A percentile compares a stretch with the other conserved stretches of the same genome.
These are phyloP conservation scores for Scedosporium dehoogii DNA, from an alignment of 2,329 filamentous ascomycete species.

Conservation along the genomic window DNA sequence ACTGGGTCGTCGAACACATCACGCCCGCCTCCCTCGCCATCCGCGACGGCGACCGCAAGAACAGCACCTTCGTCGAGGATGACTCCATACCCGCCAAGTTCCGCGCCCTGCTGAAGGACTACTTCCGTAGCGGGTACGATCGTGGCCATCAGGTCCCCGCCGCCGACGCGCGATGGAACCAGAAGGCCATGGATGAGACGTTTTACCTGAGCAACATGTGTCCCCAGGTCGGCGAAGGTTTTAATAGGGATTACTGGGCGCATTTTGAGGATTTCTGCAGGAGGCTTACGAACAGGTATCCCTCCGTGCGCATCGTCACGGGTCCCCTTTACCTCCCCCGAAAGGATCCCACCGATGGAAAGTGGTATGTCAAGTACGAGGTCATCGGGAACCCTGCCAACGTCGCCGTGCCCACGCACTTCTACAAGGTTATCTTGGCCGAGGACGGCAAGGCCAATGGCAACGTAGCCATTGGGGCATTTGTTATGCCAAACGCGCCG, in stretches of 20 bases:
- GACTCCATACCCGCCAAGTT: slow-evolving; percentile 70
- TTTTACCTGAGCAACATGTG: slow-evolving; percentile 96
- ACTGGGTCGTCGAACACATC: slow-evolving; percentile 96
- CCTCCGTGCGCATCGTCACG: slow-evolving; percentile 82
- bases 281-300: slow-evolving; percentile 68
- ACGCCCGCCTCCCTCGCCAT: slow-evolving; percentile 71
- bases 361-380: slow-evolving; percentile 94
- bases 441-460: slow-evolving; percentile 65
- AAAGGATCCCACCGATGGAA: slow-evolving; percentile 70
- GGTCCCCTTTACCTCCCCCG: slow-evolving; percentile 89
- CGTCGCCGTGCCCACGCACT: slow-evolving; percentile 93
- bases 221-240: slow-evolving; percentile 93
- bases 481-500: slow-evolving; percentile 83
- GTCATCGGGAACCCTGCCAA: slow-evolving; percentile 90
- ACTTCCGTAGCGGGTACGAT: slow-evolving; percentile 90
- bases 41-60: slow-evolving; percentile 71
- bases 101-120: slow-evolving; percentile 84
- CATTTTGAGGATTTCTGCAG: slow-evolving; percentile 98
- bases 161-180: slow-evolving; percentile 92
- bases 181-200: slow-evolving; percentile 88
- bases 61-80: slow-evolving; percentile 80
- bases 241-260: slow-evolving; percentile 99
- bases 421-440: slow-evolving; percentile 97
- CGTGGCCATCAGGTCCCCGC: slow-evolving; percentile 95
- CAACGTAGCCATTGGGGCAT: slow-evolving; percentile 82